Conservation (phyloP, 1,284 basidiomycete genomes). For the Anthracocystis setariae region DNA sequence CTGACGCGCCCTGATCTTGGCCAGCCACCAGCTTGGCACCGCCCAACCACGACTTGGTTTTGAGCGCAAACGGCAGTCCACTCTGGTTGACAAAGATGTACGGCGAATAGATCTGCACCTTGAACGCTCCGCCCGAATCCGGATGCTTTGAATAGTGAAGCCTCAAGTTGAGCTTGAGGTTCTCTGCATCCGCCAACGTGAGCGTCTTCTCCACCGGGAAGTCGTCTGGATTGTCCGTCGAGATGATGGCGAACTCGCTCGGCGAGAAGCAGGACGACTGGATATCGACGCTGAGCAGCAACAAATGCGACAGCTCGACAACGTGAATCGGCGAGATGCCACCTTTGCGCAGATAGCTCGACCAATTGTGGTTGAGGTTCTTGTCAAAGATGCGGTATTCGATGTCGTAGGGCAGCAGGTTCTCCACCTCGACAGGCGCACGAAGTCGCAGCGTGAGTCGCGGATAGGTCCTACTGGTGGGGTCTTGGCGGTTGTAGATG, state of each 20-base stretch:
- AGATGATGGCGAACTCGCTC: constrained; percentile 98
- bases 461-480: constrained; percentile 74
- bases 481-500: constrained; percentile 79
- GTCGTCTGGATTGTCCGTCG: constrained; percentile 90
- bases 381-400: constrained; percentile 96
- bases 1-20: constrained; percentile 69
- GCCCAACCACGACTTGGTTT: constrained; percentile 79
- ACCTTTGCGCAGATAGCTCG: constrained; percentile 90
- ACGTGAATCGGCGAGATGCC: constrained; percentile 97
- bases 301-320: constrained; percentile 90
- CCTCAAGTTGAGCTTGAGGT: constrained; percentile 82
- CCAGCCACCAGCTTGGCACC: constrained; percentile 86
- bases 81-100: constrained; percentile 95
- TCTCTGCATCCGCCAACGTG: constrained; percentile 78
- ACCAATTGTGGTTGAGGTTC: constrained; percentile 82
- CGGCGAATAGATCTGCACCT: constrained; percentile 93
- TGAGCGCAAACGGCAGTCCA: constrained; percentile 82
- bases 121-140: constrained; percentile 96
- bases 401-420: constrained; percentile 92
- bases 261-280: constrained; percentile 86
- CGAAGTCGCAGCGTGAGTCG: constrained; percentile 85
- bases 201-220: constrained; percentile 83
- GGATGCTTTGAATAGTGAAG: constrained; percentile 83
- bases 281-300: constrained; percentile 88
- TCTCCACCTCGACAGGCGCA: constrained; percentile 97